Percentiles rank a stretch among this genome's conserved stretches.
These are phyloP conservation scores for Colletotrichum sp. DNA, from an alignment of 2,329 filamentous ascomycete species.

Conservation along the genomic window DNA sequence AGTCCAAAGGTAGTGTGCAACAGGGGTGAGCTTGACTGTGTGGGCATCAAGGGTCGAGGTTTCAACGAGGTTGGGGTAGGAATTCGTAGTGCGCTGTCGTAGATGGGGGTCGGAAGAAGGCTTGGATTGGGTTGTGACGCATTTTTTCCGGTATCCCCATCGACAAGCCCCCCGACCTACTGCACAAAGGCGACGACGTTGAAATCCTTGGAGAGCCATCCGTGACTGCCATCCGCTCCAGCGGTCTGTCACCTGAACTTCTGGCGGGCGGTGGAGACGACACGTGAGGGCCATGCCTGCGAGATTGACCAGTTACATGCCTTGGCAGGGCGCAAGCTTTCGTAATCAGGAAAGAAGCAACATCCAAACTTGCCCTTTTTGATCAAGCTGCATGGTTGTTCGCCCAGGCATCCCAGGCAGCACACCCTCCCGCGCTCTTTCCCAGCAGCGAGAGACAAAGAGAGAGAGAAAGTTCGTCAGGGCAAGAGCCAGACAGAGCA, in stretches of 20 bases:
- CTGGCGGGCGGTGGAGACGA: neutral
- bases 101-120: neutral
- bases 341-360: constrained; percentile 5
- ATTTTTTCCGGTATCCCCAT: neutral
- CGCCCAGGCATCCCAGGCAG: constrained; percentile 12
- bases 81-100: neutral
- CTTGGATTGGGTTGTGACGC: neutral
- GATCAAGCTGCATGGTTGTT: neutral
- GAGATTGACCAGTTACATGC: neutral
- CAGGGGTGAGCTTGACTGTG: neutral
- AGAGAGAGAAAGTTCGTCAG: neutral
- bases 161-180: neutral
- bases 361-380: constrained; percentile 11
- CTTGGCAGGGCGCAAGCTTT: constrained; percentile 9
- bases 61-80: neutral
- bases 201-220: neutral
- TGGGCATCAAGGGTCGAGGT: neutral
- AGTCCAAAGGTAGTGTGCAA: neutral
- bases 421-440: neutral
- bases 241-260: constrained; percentile 3
- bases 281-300: constrained; percentile 9
- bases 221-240: neutral
- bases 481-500: neutral
- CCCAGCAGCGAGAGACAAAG: neutral
- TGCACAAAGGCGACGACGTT: neutral